These are phyloP conservation scores for Plasmopara muralis DNA, from an alignment of 352 stramenopile species.

Conservation along the genomic window DNA sequence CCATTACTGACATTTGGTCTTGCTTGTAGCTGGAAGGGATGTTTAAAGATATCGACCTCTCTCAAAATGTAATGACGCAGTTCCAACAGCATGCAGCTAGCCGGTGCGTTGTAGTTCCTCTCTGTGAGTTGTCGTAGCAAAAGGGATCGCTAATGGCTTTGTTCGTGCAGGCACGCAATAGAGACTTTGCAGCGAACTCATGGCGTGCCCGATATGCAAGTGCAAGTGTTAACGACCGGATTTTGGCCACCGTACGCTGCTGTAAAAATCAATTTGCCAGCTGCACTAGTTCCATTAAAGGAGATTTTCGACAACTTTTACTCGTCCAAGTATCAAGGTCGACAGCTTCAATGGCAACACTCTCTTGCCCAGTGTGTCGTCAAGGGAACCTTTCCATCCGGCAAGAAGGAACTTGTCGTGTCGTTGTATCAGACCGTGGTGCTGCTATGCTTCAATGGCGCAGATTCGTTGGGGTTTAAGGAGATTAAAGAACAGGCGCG, in stretches of 20 bases:
- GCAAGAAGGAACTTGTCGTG: constrained; percentile 82
- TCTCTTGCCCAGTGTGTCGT: constrained; percentile 85
- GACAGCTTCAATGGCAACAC: constrained; percentile 89
- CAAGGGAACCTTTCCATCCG: constrained; percentile 72
- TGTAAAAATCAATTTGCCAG: constrained; percentile 76
- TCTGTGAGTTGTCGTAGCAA: not conserved
- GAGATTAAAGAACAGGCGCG: constrained; percentile 85
- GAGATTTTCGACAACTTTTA: constrained; percentile 89
- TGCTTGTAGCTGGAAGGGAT: constrained; percentile 93
- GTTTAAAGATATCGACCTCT: constrained; percentile 99
- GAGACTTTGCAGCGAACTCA: constrained; percentile 32
- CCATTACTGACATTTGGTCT: constrained; percentile 5
- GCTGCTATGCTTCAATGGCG: constrained; percentile 77
- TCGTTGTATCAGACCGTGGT: constrained; percentile 87
- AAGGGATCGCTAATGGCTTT: constrained; percentile 1
- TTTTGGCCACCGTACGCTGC: constrained; percentile 95
- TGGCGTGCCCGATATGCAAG: constrained; percentile 88
- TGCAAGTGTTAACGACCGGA: constrained; percentile 95
- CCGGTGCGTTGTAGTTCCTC: constrained; percentile 27
- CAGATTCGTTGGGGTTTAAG: constrained; percentile 63
- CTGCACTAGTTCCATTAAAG: constrained; percentile 52
- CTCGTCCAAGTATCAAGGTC: constrained; percentile 80
- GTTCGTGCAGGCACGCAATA: constrained; percentile 34
- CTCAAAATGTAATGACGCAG: constrained; percentile 90
- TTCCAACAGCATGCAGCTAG: constrained; percentile 81